Conservation (phyloP, 2,329 filamentous ascomycete species). For the Cladorrhinum sp. region DNA sequence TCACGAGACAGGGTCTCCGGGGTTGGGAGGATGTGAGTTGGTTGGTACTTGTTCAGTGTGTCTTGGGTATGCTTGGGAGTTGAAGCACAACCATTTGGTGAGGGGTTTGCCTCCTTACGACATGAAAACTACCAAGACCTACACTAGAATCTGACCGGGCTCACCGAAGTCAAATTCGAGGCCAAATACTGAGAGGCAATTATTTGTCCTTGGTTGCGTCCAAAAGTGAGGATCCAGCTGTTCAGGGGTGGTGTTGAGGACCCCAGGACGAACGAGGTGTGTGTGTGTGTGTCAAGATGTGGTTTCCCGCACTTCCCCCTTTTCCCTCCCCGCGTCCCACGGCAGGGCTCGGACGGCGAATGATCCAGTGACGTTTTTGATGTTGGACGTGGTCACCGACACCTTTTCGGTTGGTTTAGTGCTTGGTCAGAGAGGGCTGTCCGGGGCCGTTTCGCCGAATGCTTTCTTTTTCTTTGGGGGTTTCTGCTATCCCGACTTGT, state of each 20-base stretch:
- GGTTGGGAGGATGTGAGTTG: neutral
- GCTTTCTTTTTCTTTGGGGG: neutral
- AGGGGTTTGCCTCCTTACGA: constrained; percentile 1
- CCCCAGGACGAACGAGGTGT: neutral
- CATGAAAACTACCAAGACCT: neutral
- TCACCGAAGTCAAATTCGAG: neutral
- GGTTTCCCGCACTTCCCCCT: neutral
- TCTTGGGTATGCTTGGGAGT: neutral
- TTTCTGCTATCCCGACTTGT: neutral
- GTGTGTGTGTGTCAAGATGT: neutral
- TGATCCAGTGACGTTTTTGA: neutral
- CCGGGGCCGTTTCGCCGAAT: neutral
- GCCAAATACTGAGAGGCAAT: neutral
- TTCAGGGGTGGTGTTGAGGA: neutral
- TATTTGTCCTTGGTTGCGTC: neutral
- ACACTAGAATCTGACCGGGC: neutral
- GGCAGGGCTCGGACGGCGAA: neutral
- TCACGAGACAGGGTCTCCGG: constrained; percentile 8
- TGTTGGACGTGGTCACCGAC: neutral
- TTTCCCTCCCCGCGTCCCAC: constrained; percentile 2
- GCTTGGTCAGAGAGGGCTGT: neutral
- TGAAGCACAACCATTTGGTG: neutral
- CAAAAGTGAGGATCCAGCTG: neutral
- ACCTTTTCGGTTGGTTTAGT: neutral
- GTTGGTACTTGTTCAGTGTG: neutral